Base-by-base conservation (phyloP, 306 rosid species). In the Canavalia gladiata region DNA sequence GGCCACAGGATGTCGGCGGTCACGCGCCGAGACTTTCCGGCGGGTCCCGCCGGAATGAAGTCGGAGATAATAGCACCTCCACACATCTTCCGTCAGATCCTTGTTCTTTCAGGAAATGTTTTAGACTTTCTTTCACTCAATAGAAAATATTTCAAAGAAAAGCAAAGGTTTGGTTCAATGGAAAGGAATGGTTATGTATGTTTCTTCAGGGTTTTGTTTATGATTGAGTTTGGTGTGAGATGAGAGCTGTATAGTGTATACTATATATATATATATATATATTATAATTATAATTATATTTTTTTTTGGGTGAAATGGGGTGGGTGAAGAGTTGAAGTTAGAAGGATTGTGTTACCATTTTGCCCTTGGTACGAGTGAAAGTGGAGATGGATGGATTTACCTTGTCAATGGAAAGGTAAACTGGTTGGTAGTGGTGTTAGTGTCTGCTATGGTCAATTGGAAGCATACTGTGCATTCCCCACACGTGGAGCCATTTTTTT, bases 51-150 rank as follows among this genome's bases (percentile, higher is more conserved):
- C 55, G 92, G 87, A 46, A 92, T 95, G 89, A 91, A 92, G 76
- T 84, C 99, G 81, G 99, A 91, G 85, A 95, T 95, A 11, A 95
- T 95, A 78, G 99, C 94, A 45, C 99, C 99, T 72, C 99, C 99
- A 77, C 99, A 95, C 99, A 95, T 95, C 63, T 5, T 52, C 41
- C 1, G 11, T 64, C 47, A 55, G 81, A 77, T 46, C 74, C n/a
- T 76, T 18, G 59, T 50, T 51, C 18, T 57, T 28, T 8, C 4
- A 28, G 30, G 55, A 47, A 66, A 77, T 65, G 52, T 1, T 31
- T 68, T 29, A 62, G 78, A 72, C 75, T 76, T 80, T 66, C 82
- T 58, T 54, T 1, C 33, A 72, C 73, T 74, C 77, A 84, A 87
- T 52, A 12, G 28, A 35, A 57, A 33, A 7, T 3, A 18, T 35